Conservation (phyloP, 192 early-diverging fungal genomes). For the Linnemannia zychae region DNA sequence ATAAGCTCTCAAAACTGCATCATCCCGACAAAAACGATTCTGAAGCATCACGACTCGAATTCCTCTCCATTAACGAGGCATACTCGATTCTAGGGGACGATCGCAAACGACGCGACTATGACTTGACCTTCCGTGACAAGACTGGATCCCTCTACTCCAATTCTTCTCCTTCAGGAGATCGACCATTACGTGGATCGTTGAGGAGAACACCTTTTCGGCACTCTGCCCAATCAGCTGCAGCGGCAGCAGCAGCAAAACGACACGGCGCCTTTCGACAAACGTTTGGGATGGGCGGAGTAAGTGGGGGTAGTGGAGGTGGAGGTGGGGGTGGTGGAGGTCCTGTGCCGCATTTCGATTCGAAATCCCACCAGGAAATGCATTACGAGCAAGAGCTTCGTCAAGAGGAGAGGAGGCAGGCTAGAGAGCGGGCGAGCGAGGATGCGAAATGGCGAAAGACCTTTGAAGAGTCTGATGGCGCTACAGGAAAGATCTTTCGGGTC, state of each 20-base stretch:
- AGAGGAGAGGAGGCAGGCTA: slow-evolving; percentile 32
- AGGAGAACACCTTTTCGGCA: slow-evolving; percentile 47
- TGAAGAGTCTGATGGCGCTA: slow-evolving; percentile 24
- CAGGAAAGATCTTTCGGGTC: slow-evolving; percentile 16
- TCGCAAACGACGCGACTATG: slow-evolving; percentile 81
- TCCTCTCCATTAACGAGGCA: slow-evolving; percentile 88
- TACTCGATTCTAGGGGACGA: slow-evolving; percentile 86
- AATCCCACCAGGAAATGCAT: slow-evolving; percentile 55
- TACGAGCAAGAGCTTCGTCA: slow-evolving; percentile 37
- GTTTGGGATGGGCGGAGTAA: slow-evolving; percentile 2
- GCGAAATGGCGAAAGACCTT: slow-evolving; percentile 3
- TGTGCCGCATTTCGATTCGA: slow-evolving; percentile 43
- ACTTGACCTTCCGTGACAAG: slow-evolving; percentile 63
- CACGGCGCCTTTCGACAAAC: slow-evolving; percentile 21
- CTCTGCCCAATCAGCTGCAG: slow-evolving; percentile 45
- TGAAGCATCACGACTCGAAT: slow-evolving; percentile 75
- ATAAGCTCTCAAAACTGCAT: slow-evolving; percentile 82
- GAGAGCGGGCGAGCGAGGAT: slow-evolving; percentile 25
- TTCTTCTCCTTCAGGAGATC: slow-evolving; percentile 8
- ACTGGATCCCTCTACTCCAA: slow-evolving; percentile 19
- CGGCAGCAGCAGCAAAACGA: slow-evolving; percentile 29
- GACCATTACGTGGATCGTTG: slow-evolving; percentile 26
- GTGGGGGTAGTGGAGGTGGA: background rate
- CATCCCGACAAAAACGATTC: slow-evolving; percentile 87
- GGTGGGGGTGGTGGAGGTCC: background rate